A percentile compares a stretch with the other conserved stretches of the same genome.
Conservation (phyloP, 2,329 filamentous ascomycete genomes). For the Colletotrichum higginsianum region DNA sequence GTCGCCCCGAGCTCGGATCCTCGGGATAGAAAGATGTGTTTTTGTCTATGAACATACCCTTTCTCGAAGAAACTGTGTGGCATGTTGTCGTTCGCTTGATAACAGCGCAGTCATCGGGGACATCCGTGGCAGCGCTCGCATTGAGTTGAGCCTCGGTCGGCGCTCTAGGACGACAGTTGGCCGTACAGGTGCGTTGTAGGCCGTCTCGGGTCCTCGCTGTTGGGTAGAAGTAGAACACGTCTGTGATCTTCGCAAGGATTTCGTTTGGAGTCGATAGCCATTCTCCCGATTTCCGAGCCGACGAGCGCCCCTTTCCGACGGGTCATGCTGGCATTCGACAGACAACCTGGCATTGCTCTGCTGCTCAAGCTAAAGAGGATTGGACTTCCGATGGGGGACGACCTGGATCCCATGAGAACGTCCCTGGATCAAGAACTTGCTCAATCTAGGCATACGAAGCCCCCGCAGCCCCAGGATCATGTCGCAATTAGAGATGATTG, state of each 20-base stretch:
- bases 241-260: conserved; percentile 34
- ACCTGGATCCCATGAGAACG: conserved; percentile 12
- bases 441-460: conserved; percentile 17
- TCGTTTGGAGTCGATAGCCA: conserved; percentile 14
- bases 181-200: neutral
- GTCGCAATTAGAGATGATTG: conserved; percentile 7
- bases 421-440: conserved; percentile 19
- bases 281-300: conserved; percentile 32
- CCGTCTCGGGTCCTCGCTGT: conserved; percentile 16
- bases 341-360: conserved; percentile 1
- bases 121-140: conserved; percentile 9
- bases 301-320: conserved; percentile 24
- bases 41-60: neutral
- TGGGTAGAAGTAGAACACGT: conserved; percentile 12
- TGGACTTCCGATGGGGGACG: conserved; percentile 2
- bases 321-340: conserved; percentile 23
- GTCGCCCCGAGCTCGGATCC: conserved; percentile 23
- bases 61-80: neutral
- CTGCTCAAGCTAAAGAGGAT: conserved; percentile 1
- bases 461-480: conserved; percentile 31
- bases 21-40: conserved; percentile 23
- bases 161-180: neutral
- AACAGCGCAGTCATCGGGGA: neutral
- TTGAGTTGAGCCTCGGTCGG: conserved; percentile 27
- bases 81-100: conserved; percentile 1